Conservation (phyloP, 2,329 filamentous ascomycete species). For the Clarireedia monteithiana region DNA sequence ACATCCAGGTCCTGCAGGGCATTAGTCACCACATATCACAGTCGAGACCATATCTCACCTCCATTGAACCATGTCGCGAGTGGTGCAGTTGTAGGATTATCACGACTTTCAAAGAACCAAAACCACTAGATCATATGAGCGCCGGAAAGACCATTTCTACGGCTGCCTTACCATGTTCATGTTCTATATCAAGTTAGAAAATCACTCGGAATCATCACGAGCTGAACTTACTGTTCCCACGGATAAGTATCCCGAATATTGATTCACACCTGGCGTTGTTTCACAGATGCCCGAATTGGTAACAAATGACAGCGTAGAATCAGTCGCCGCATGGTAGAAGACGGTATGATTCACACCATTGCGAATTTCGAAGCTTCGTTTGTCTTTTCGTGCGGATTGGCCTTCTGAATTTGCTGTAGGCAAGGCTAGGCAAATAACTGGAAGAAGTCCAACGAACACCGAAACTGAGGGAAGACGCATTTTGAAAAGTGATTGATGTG, state of each 20-base stretch:
- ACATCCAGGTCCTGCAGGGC: conserved; percentile 33
- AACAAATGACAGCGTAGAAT: conserved; percentile 38
- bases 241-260: conserved; percentile 43
- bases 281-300: conserved; percentile 45
- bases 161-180: conserved; percentile 13
- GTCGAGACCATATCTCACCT: conserved; percentile 12
- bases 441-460: conserved; percentile 10
- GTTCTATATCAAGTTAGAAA: conserved; percentile 9
- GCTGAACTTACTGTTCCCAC: conserved; percentile 29
- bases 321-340: conserved; percentile 41
- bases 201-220: conserved; percentile 22
- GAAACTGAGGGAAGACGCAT: conserved; percentile 14
- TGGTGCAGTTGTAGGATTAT: conserved; percentile 38
- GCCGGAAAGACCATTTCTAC: background rate
- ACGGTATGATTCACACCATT: conserved; percentile 36
- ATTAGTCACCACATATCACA: background rate
- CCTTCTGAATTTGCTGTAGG: conserved; percentile 8
- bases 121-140: conserved; percentile 15
- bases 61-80: conserved; percentile 39
- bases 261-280: conserved; percentile 41
- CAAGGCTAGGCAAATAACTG: conserved; percentile 9
- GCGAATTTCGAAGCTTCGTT: conserved; percentile 28
- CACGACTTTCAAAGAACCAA: conserved; percentile 52
- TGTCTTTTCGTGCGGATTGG: conserved; percentile 18
- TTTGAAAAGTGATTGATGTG: background rate